These are phyloP conservation scores for Protomyces pachydermus DNA, from an alignment of 1,139 yeast species.

Conservation along the genomic window DNA sequence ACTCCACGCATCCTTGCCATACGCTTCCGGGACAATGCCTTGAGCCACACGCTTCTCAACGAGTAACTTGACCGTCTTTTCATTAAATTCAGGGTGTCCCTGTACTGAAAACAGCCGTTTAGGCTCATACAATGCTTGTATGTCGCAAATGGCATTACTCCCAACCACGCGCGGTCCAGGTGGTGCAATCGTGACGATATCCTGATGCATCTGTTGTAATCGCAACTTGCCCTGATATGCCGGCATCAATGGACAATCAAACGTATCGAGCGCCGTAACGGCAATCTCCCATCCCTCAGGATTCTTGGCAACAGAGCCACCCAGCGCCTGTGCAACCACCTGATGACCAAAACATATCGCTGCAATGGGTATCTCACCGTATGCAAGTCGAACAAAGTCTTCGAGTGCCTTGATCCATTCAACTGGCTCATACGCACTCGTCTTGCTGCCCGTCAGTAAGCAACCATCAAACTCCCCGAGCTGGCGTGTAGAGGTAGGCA, in stretches of 20 bases:
- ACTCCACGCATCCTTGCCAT: constrained; percentile 5
- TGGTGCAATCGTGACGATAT: constrained; percentile 55
- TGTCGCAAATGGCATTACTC: constrained; percentile 49
- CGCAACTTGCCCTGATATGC: constrained; percentile 36
- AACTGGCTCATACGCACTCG: constrained; percentile 5
- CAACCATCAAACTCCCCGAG: constrained; percentile 45
- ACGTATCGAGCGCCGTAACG: constrained; percentile 47
- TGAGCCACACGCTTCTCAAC: constrained; percentile 27
- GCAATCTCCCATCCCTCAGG: constrained; percentile 72
- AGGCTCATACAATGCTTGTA: constrained; percentile 59
- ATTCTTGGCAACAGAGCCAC: constrained; percentile 56
- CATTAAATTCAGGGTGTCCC: constrained; percentile 81
- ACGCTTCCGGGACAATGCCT: constrained; percentile 16
- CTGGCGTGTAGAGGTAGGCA: constrained; percentile 40
- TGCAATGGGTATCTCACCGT: constrained; percentile 37
- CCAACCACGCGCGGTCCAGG: constrained; percentile 47
- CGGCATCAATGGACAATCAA: constrained; percentile 38
- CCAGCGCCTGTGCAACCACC: constrained; percentile 60
- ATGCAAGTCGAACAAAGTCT: neutral
- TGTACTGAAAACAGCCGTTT: constrained; percentile 60
- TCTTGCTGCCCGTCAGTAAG: constrained; percentile 59
- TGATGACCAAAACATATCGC: constrained; percentile 83
- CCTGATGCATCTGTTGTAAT: constrained; percentile 66
- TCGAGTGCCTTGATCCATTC: neutral
- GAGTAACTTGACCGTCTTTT: constrained; percentile 40